phyloP scores from a whole-genome alignment of 495 filamentous ascomycete species.

The Neurospora hispaniola region DNA sequence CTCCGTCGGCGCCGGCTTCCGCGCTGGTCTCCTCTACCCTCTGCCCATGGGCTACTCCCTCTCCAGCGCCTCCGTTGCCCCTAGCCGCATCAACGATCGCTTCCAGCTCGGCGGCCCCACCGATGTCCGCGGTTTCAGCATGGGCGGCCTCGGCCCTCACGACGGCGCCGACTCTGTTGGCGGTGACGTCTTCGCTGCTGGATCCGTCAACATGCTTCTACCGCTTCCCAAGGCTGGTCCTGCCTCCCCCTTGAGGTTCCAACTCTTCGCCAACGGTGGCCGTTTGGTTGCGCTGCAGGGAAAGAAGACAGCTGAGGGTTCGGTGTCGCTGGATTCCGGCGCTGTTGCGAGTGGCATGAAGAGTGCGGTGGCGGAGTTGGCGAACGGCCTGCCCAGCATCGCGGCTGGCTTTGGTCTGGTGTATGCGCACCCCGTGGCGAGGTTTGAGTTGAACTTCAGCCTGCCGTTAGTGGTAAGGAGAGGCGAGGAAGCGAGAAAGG shows the following conservation, averaged over 20 bases:
- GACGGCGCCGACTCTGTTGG: conserved; percentile 79
- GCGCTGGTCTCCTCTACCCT: conserved; percentile 48
- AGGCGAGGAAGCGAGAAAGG: conserved; percentile 82
- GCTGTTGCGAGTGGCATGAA: conserved; percentile 41
- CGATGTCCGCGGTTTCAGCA: conserved; percentile 86
- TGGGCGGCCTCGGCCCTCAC: conserved; percentile 76
- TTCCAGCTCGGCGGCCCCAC: conserved; percentile 92
- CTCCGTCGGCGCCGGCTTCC: conserved; percentile 38
- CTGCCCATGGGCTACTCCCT: conserved; percentile 47
- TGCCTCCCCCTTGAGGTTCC: conserved; percentile 76
- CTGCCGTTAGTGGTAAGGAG: conserved; percentile 69
- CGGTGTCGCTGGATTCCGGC: conserved; percentile 21
- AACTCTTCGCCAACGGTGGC: conserved; percentile 86
- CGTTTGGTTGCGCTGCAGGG: conserved; percentile 65
- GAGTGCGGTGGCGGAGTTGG: conserved; percentile 52
- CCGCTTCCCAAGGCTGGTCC: conserved; percentile 70
- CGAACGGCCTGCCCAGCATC: conserved; percentile 68
- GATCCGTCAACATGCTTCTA: conserved; percentile 69
- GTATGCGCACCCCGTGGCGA: conserved; percentile 82
- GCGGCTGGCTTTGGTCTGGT: conserved; percentile 84
- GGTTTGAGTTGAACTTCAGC: conserved; percentile 93
- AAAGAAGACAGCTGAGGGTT: conserved; percentile 24
- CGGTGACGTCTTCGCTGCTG: conserved; percentile 84
- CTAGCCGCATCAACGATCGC: conserved; percentile 82
- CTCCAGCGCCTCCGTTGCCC: conserved; percentile 34